Conservation (phyloP, 768 basidiomycete genomes). For the Podaxis pistillaris region DNA sequence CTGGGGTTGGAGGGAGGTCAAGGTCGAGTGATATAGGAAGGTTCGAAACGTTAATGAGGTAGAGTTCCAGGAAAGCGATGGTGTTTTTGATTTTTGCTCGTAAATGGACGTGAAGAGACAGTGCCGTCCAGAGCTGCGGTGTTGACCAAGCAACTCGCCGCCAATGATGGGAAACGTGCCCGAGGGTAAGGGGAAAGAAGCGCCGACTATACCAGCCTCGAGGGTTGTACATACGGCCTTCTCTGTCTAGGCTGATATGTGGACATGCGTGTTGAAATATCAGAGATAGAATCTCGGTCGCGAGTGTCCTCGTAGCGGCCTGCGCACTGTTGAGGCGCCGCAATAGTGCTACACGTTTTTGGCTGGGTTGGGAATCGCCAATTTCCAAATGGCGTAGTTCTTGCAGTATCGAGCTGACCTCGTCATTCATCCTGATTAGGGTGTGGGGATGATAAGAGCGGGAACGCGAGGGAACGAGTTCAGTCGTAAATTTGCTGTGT, state of each 20-base stretch:
- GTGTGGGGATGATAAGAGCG: neutral
- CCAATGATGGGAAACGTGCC: constrained; percentile 1
- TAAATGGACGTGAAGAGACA: neutral
- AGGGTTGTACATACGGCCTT: neutral
- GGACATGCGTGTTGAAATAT: constrained; percentile 4
- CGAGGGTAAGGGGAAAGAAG: neutral
- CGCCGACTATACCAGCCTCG: neutral
- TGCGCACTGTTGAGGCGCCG: neutral
- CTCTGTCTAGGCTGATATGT: neutral
- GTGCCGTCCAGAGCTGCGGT: constrained; percentile 1
- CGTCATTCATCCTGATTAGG: neutral
- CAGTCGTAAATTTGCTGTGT: neutral
- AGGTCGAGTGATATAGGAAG: constrained; percentile 1
- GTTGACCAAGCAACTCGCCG: constrained; percentile 1
- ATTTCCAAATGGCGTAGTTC: neutral
- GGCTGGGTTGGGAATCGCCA: neutral
- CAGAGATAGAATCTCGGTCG: neutral
- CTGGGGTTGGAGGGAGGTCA: neutral
- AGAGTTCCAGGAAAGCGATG: neutral
- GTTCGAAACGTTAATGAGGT: constrained; percentile 2
- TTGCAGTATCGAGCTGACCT: neutral
- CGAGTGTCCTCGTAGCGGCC: neutral
- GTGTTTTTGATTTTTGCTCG: neutral
- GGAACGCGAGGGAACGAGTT: neutral
- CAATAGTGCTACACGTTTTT: neutral